phyloP scores from a whole-genome alignment of 1,139 yeast species.

The Blastobotrys arbuscula region DNA sequence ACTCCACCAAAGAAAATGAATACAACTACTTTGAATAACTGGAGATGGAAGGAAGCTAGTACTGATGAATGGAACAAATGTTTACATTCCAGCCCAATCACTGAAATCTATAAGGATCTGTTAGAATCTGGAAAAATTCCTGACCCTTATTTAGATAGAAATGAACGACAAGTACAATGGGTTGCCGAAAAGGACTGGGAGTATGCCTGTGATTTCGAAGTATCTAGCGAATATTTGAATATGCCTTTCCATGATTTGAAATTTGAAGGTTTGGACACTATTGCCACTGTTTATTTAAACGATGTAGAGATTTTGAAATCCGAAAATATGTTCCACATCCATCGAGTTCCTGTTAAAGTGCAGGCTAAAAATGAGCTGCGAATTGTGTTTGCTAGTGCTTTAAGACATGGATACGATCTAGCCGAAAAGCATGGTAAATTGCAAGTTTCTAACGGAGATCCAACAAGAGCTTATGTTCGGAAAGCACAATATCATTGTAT shows the following conservation, averaged over 20 bases:
- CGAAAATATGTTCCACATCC: slow-evolving; percentile 39
- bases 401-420: slow-evolving; percentile 26
- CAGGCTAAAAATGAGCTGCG: slow-evolving; percentile 25
- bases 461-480: slow-evolving; percentile 40
- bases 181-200: slow-evolving; percentile 38
- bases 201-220: slow-evolving; percentile 23
- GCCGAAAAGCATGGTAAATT: slow-evolving; percentile 26
- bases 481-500: slow-evolving; percentile 48
- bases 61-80: slow-evolving; percentile 21
- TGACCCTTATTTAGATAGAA: slow-evolving; percentile 42
- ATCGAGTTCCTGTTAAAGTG: slow-evolving; percentile 24
- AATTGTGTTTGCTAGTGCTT: slow-evolving; percentile 31
- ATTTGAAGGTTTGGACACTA: slow-evolving; percentile 45
- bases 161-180: slow-evolving; percentile 44
- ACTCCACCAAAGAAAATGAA: too few relatives aligned
- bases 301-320: slow-evolving; percentile 33
- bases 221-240: not conserved
- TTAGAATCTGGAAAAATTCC: slow-evolving; percentile 36
- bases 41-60: slow-evolving; percentile 24
- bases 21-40: slow-evolving; percentile 11
- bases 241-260: slow-evolving; percentile 26
- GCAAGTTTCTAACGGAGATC: slow-evolving; percentile 39
- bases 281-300: slow-evolving; percentile 39
- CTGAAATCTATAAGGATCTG: slow-evolving; percentile 41
- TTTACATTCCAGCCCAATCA: slow-evolving; percentile 22